phyloP scores from a whole-genome alignment of 495 filamentous ascomycete genomes.

The Annulohypoxylon nitens region DNA sequence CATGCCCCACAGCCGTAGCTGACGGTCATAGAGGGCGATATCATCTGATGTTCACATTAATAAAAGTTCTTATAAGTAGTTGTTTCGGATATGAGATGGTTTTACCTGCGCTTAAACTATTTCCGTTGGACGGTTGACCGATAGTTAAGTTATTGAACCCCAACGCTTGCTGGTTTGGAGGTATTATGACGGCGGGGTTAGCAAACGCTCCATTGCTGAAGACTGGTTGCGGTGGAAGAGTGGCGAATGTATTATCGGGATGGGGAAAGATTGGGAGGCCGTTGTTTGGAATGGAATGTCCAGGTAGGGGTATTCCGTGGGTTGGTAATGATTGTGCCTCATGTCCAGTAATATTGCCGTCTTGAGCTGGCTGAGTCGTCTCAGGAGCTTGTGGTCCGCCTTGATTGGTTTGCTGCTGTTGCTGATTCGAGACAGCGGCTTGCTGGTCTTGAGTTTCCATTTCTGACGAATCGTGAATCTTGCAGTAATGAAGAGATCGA shows the following conservation, averaged over 20 bases:
- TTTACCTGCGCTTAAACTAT: conserved; percentile 40
- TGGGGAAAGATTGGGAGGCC: conserved; percentile 30
- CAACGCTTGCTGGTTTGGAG: conserved; percentile 31
- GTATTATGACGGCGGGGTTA: conserved; percentile 35
- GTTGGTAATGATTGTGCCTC: conserved; percentile 15
- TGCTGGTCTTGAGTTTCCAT: conserved; percentile 42
- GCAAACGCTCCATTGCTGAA: conserved; percentile 35
- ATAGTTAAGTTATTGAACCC: conserved; percentile 11
- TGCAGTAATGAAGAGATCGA: not conserved
- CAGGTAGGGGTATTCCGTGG: conserved; percentile 20
- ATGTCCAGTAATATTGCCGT: conserved; percentile 16
- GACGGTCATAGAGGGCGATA: conserved; percentile 96
- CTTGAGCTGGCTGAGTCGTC: conserved; percentile 22
- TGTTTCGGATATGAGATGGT: not conserved
- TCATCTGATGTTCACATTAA: conserved; percentile 73
- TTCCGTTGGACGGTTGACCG: conserved; percentile 33
- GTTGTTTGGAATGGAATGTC: conserved; percentile 23
- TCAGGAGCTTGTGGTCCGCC: conserved; percentile 15
- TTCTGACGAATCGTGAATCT: not conserved
- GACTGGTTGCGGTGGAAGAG: conserved; percentile 18
- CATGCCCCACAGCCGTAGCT: conserved; percentile 98
- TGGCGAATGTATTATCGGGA: conserved; percentile 26
- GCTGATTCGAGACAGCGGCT: conserved; percentile 15
- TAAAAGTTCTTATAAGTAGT: not conserved
- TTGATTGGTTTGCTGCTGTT: conserved; percentile 16